These are phyloP conservation scores for Waltergamsia citrina DNA, from an alignment of 2,329 filamentous ascomycete genomes.

Conservation along the genomic window DNA sequence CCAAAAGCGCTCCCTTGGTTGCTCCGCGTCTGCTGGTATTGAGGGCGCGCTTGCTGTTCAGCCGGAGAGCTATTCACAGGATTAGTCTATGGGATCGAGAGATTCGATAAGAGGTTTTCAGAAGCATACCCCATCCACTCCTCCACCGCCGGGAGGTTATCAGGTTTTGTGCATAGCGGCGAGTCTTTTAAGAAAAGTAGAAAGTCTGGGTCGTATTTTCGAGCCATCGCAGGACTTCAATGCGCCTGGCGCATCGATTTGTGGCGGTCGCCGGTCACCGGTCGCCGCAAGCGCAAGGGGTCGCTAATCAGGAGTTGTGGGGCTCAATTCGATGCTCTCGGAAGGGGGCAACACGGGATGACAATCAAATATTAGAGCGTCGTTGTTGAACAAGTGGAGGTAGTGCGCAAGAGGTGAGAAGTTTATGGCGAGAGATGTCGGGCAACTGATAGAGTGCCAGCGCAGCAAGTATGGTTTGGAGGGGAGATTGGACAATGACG, in stretches of 20 bases:
- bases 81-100: constrained; percentile 10
- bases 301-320: neutral
- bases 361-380: neutral
- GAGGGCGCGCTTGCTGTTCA: neutral
- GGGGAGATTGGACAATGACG: too few species aligned
- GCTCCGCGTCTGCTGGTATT: constrained; percentile 34
- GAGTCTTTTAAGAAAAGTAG: constrained; percentile 70
- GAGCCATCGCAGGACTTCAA: constrained; percentile 32
- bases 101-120: neutral
- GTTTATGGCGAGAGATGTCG: too few species aligned
- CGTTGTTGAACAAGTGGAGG: too few species aligned
- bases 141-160: constrained; percentile 70
- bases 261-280: constrained; percentile 5
- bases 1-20: constrained; percentile 28
- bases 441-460: too few species aligned
- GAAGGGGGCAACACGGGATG: too few species aligned
- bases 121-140: constrained; percentile 87
- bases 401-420: too few species aligned
- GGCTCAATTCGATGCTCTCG: neutral
- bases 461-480: too few species aligned
- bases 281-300: constrained; percentile 8
- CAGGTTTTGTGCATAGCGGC: constrained; percentile 73
- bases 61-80: constrained; percentile 3
- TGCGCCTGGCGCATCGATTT: constrained; percentile 26
- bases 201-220: constrained; percentile 67